Evolutionary conservation across 352 stramenopile genomes (phyloP), one percentile per base, ranked within the genome.

Genomic region (Phytopythium ostracodes): DNA sequence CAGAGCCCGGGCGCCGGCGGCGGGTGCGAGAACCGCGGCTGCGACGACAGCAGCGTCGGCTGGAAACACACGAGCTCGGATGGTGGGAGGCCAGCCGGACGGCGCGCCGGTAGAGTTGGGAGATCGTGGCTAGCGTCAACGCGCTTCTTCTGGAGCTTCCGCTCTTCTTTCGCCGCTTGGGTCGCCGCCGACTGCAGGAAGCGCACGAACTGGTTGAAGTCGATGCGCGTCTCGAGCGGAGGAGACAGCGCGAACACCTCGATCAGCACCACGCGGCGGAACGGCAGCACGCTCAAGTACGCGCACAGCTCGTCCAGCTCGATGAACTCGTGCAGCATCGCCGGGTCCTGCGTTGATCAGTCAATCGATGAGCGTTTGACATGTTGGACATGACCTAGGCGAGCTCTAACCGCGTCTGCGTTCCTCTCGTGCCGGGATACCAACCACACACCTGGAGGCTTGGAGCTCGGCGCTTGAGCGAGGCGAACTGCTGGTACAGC

Each of bases 271-370:
- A 89, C 64, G 11, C 79, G 76, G 0, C 81, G 81, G 55, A 87
- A 89, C 6, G 79, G 73, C 7, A 83, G 78, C 54, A 95, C 88
- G 9, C 64, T 76, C 31, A 95, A 60, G 65, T 91, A 95, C 10
- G 66, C 56, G 55, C 83, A 92, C n/a, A 94, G 63, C 47, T 80
- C 56, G 25, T 84, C 72, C 24, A 93, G 64, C 14, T 84, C 71
- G 54, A 95, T 38, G 56, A 76, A 84, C 33, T 63, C 56, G 27
- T 68, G 56, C 11, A 56, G 20, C 29, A 67, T 27, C 58, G 24
- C 52, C 52, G 12, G n/a, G 36, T 59, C 38, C 31, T 47, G 33
- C 20, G 36, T 43, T 14, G 12, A 14, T 43, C 36, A 18, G 11
- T 43, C 11, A 18, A 3, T 43, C 12, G 11, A 43, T 14, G 36